phyloP scores from a whole-genome alignment of 139 green algal species.

The Monoraphidium neglectum region DNA sequence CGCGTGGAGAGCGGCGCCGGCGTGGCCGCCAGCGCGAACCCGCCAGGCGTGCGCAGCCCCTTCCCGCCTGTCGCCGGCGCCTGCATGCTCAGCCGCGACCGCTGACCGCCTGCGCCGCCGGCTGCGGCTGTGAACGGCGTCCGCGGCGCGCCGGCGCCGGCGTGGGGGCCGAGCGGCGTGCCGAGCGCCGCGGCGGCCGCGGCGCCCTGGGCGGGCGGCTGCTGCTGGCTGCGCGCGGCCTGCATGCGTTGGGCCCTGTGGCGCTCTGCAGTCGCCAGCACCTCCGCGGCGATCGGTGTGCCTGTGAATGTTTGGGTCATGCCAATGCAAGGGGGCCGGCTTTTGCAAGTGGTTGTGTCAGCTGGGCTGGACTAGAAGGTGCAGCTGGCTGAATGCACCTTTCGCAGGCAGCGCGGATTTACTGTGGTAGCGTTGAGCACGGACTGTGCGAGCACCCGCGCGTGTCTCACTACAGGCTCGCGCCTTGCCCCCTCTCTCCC shows the following conservation, averaged over 20 bases:
- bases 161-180: not conserved
- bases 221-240: conserved; percentile 1
- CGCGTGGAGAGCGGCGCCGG: not conserved
- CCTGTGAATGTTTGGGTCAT: too few relatives aligned
- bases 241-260: not conserved
- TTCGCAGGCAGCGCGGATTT: not conserved
- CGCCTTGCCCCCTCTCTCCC: not conserved
- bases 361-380: not conserved
- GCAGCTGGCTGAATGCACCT: not conserved
- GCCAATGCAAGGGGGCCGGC: too few relatives aligned
- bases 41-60: not conserved
- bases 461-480: not conserved
- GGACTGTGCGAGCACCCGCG: not conserved
- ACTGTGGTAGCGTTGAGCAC: not conserved
- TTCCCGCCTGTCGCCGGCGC: not conserved
- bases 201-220: not conserved
- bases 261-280: conserved; percentile 32
- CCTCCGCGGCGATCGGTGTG: conserved; percentile 42
- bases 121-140: not conserved
- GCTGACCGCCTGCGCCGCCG: not conserved
- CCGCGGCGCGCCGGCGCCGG: not conserved
- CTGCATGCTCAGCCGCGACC: not conserved
- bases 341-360: not conserved
- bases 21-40: not conserved
- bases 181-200: not conserved